These are phyloP conservation scores for Penicillium psychrosexuale DNA, from an alignment of 2,329 filamentous ascomycete species.

Conservation along the genomic window DNA sequence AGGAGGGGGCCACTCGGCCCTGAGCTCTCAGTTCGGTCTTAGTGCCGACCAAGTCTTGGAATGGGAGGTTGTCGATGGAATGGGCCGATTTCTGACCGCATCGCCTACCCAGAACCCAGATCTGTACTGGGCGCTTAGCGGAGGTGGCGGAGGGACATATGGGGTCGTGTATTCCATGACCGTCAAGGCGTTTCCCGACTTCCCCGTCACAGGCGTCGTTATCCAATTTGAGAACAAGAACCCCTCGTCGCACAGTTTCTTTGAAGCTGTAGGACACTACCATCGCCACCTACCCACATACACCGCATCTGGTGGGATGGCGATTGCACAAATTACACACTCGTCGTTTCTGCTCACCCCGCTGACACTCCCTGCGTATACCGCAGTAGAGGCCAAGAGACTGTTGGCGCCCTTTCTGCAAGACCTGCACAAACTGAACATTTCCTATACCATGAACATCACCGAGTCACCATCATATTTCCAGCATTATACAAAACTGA, in stretches of 20 bases:
- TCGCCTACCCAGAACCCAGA: constrained; percentile 50
- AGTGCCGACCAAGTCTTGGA: constrained; percentile 23
- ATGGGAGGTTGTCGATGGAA: constrained; percentile 54
- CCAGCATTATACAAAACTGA: constrained; percentile 3
- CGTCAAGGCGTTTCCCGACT: constrained; percentile 48
- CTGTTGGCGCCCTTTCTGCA: constrained; percentile 4
- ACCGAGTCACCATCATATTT: constrained; percentile 8
- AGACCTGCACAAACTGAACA: constrained; percentile 4
- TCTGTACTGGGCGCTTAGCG: constrained; percentile 61
- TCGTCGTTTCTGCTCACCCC: constrained; percentile 10
- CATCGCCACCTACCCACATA: constrained; percentile 9
- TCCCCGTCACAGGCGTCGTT: constrained; percentile 42
- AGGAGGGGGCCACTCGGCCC: not conserved
- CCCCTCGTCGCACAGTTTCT: constrained; percentile 47
- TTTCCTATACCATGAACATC: constrained; percentile 1
- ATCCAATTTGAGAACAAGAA: constrained; percentile 40
- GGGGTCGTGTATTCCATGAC: constrained; percentile 56
- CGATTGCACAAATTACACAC: constrained; percentile 9
- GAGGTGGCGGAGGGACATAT: constrained; percentile 59
- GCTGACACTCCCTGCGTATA: constrained; percentile 5
- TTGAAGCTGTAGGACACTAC: constrained; percentile 24
- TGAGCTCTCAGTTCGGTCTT: not conserved
- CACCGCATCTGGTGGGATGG: constrained; percentile 11
- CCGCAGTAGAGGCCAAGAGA: not conserved
- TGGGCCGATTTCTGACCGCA: constrained; percentile 50